Evolutionary conservation across 164 flowering plant genomes (phyloP).

Genomic region (Chimonanthus praecox): DNA sequence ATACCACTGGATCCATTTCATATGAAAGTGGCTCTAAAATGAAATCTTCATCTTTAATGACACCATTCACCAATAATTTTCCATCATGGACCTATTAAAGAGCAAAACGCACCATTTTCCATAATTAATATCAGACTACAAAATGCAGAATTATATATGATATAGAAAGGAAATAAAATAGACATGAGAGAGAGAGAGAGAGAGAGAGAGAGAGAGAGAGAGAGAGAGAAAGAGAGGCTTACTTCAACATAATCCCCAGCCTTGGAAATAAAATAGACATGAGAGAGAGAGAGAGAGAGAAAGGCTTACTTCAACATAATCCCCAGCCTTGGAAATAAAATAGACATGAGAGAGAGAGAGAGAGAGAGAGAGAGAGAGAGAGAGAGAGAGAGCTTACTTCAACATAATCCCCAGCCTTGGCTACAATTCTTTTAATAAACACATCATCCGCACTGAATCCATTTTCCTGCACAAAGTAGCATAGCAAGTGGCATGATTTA

Average conservation of each 20-base stretch:
- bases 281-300: not conserved
- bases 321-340: not conserved
- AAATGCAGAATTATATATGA: not conserved
- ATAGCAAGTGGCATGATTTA: not conserved
- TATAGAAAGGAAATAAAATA: not conserved
- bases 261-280: conserved; percentile 19
- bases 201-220: too few relatives aligned
- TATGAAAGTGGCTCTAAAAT: conserved; percentile 81
- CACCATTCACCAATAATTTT: conserved; percentile 73
- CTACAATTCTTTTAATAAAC: conserved; percentile 90
- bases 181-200: not conserved
- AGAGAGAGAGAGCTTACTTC: conserved; percentile 63
- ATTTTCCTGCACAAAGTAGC: conserved; percentile 37
- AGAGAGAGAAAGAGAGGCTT: too few relatives aligned
- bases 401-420: conserved; percentile 81
- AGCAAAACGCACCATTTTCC: not conserved
- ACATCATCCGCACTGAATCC: conserved; percentile 70
- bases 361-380: too few relatives aligned
- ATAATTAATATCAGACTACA: not conserved
- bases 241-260: too few relatives aligned
- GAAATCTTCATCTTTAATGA: conserved; percentile 69
- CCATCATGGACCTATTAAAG: conserved; percentile 63
- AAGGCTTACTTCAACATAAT: too few relatives aligned
- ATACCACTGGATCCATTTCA: conserved; percentile 78
- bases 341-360: not conserved